Base-by-base conservation (phyloP, 371 early-diverging fungal species). In the Coemansia sp. region DNA sequence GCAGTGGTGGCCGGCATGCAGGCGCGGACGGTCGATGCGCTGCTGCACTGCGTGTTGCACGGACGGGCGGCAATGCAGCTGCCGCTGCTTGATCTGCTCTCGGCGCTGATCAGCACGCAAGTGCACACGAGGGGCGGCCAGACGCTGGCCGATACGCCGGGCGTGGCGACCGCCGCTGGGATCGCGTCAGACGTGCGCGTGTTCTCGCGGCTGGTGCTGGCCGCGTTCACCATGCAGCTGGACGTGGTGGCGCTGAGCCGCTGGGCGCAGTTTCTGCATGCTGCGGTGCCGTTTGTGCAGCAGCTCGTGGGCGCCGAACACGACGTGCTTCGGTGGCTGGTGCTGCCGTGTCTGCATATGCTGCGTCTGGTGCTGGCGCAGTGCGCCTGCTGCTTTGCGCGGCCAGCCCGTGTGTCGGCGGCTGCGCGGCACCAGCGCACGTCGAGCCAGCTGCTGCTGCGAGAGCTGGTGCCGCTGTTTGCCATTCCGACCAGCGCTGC, bases 1-100 rank as follows among this genome's bases (percentile, higher is more conserved):
- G 33, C 39, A 9, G 55, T 38, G 40, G 42, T 63, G 5, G 50
- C 51, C 4, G 53, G 30, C 1, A 41, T 65, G 42, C 75, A 65
- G 20, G 36, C 33, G 16, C 69, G 69, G 0, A 43, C 61, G 3
- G 42, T 66, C 36, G 62, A 63, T 34, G 39, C 69, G 9, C 58
- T 77, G 45, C 55, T 65, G 31, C 58, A 51, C 36, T 54, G 74
- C 51, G 70, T 74, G 12, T 59, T 63, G 11, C 50, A 62, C 20
- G 53, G 75, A 4, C 77, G 82, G 7, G 68, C 89, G 2, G 87
- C 90, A 12, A 67, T 91, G 7, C 94, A 94, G 63, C 85, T 87
- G 26, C 82, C 85, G 20, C 80, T 93, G 12, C 72, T 94, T 40
- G 86, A 88, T 34, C 67, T 91, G 11, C 64, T 92, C 12, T 81